These are phyloP conservation scores for Solanum pinnatisectum DNA, from an alignment of 257 asterid genomes.

Conservation along the genomic window DNA sequence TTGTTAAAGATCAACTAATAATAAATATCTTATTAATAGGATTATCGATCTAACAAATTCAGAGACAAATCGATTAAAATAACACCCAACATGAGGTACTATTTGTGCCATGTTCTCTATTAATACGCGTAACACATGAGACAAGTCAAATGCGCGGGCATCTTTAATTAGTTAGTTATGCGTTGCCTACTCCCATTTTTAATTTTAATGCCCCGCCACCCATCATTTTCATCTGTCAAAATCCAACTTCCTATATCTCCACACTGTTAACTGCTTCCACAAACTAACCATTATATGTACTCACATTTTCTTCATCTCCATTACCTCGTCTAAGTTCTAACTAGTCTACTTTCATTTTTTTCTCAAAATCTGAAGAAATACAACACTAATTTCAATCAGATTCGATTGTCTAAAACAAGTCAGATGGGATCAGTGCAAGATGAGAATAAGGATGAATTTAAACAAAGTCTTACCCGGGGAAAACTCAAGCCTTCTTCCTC, in stretches of 20 bases:
- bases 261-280: neutral
- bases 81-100: neutral
- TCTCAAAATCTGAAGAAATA: neutral
- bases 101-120: neutral
- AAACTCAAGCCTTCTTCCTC: neutral
- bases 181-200: neutral
- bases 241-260: neutral
- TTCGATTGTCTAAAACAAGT: neutral
- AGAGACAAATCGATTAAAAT: too few species aligned
- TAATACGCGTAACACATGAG: neutral
- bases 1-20: too few species aligned
- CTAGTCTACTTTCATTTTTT: neutral
- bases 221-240: neutral
- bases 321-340: neutral
- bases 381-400: neutral
- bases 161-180: neutral
- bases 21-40: too few species aligned
- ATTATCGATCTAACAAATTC: neutral
- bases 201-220: neutral
- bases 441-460: neutral
- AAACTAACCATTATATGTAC: neutral
- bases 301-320: neutral
- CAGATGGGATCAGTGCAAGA: neutral
- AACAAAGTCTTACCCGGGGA: conserved; percentile 1
- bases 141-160: neutral